phyloP scores from a whole-genome alignment of 768 basidiomycete genomes.

The Lactarius psammicola region DNA sequence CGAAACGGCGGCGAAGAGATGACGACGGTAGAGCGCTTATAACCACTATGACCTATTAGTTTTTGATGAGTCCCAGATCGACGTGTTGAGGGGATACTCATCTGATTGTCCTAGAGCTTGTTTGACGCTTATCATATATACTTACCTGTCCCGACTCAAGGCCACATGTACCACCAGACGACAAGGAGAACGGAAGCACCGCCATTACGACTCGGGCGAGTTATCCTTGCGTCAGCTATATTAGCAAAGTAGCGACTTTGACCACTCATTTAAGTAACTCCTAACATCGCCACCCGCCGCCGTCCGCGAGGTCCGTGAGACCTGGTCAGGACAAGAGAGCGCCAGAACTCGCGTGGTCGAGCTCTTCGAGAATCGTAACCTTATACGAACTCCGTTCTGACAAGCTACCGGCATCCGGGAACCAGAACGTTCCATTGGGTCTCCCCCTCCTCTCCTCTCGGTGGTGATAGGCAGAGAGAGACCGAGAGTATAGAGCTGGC shows the following conservation, averaged over 20 bases:
- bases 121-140: conserved; percentile 8
- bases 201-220: not conserved
- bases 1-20: not conserved
- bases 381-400: conserved; percentile 2
- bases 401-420: conserved; percentile 5
- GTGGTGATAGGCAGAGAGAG: conserved; percentile 1
- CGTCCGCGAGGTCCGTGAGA: conserved; percentile 1
- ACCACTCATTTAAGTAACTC: not conserved
- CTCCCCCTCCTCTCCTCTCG: not conserved
- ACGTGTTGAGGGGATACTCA: not conserved
- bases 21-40: not conserved
- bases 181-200: not conserved
- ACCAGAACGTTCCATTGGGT: not conserved
- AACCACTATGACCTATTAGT: not conserved
- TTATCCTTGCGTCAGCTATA: not conserved
- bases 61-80: not conserved
- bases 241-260: not conserved
- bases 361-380: not conserved
- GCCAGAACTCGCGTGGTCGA: not conserved
- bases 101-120: not conserved
- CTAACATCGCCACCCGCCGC: not conserved
- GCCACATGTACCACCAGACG: conserved; percentile 19
- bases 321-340: not conserved
- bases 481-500: not conserved
- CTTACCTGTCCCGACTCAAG: not conserved